These are phyloP conservation scores for Leishmania major DNA, from an alignment of 208 protist genomes.

Conservation along the genomic window DNA sequence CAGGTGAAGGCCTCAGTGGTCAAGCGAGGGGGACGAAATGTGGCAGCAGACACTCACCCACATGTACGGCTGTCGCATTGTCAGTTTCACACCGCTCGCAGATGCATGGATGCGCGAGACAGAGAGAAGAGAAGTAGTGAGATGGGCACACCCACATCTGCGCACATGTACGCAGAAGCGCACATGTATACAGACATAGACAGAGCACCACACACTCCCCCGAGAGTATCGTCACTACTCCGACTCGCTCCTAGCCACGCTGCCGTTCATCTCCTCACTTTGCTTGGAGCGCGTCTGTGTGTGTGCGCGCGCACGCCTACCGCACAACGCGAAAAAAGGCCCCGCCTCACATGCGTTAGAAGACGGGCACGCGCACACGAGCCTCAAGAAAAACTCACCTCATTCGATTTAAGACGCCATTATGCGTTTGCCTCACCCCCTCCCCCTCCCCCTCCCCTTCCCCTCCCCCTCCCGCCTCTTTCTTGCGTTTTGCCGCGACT, in stretches of 20 bases:
- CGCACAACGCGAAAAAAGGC: background rate
- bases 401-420: background rate
- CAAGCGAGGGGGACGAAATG: background rate
- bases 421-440: background rate
- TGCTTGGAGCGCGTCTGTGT: background rate
- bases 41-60: background rate
- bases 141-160: background rate
- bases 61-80: background rate
- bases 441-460: background rate
- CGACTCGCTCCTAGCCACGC: background rate
- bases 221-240: background rate
- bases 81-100: background rate
- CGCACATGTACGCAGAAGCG: background rate
- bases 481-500: background rate
- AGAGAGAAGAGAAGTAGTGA: background rate
- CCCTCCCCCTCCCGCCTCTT: background rate
- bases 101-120: background rate
- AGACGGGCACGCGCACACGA: background rate
- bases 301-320: too few relatives aligned
- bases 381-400: background rate
- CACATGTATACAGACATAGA: slow-evolving; percentile 2
- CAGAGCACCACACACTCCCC: background rate
- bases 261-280: background rate
- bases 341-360: background rate
- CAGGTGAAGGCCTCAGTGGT: background rate